Base-by-base conservation (phyloP, 495 filamentous ascomycete genomes). In the Hypoxylon cercidicola region DNA sequence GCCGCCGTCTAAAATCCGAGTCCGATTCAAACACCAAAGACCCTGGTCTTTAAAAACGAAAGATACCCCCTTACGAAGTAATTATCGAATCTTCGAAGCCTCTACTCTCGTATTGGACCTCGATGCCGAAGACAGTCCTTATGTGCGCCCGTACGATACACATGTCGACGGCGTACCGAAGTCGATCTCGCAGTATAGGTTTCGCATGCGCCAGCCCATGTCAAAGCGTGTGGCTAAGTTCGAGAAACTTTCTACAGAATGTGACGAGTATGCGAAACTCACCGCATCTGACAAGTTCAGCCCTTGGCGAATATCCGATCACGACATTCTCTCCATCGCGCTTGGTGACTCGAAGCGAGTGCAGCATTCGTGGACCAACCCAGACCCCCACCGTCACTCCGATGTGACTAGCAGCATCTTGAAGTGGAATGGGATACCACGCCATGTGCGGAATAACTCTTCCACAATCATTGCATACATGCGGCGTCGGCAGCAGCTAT, bases 311-410 rank as follows among this genome's bases (percentile, higher is more conserved):
- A 59, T 75, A 16, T 58, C 57, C n/a, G 65, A 74, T 43, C 62
- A 59, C 7, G 75, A 77, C 50, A 37, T 77, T 30, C 19, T 77
- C 34, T 58, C 72, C 7, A 28, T 55, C 39, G 45, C 64, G 18
- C 60, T 76, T 8, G 19, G 68, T 18, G 52, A 63, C 23, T 20
- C 45, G 11, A 23, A 16, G 4, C 6, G 19, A 16, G 12, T 11
- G n/a, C 18, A 11, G 15, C 37, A 11, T 28, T 16, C 18, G n/a
- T 18, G 35, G 10, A 30, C 48, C n/a, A 23, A 21, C 1, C 0
- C 10, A 47, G 15, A 25, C 8, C 10, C 30, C 15, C 3, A 18
- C 20, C 9, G 32, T 16, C 18, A 28, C 25, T 20, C 8, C 9
- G 25, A 28, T 32, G 32, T 16, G 19, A 44, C 55, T 13, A 6